These are phyloP conservation scores for Penicillium nucicola DNA, from an alignment of 495 filamentous ascomycete genomes.

Conservation along the genomic window DNA sequence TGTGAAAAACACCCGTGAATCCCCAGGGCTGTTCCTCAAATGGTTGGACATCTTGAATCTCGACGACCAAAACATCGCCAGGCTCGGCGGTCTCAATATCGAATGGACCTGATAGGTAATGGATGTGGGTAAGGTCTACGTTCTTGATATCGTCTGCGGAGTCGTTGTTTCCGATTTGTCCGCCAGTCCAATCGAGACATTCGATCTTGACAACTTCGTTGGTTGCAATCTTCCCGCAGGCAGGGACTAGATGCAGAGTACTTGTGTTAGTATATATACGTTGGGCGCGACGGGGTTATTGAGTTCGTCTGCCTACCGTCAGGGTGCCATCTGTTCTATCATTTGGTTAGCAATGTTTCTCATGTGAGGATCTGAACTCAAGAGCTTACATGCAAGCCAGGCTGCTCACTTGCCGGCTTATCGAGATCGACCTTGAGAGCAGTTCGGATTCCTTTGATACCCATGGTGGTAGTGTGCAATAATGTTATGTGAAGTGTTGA, in stretches of 20 bases:
- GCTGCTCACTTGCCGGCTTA: conserved; percentile 72
- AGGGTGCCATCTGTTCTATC: conserved; percentile 90
- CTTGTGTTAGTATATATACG: neutral
- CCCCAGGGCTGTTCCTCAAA: conserved; percentile 88
- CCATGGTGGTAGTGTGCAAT: conserved; percentile 38
- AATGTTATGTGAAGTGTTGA: no score
- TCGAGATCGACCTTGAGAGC: conserved; percentile 74
- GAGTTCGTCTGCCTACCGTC: conserved; percentile 56
- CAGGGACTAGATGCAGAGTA: conserved; percentile 60
- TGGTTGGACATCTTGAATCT: conserved; percentile 96
- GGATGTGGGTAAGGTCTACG: conserved; percentile 78
- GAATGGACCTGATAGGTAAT: conserved; percentile 90
- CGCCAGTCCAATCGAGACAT: conserved; percentile 86
- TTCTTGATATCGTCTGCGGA: conserved; percentile 83
- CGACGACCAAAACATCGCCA: conserved; percentile 82
- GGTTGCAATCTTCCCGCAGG: conserved; percentile 70
- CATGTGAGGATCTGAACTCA: neutral
- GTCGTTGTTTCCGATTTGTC: conserved; percentile 88
- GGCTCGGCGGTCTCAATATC: conserved; percentile 84
- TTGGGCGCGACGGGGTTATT: neutral
- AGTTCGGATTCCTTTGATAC: conserved; percentile 62
- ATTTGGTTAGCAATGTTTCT: neutral
- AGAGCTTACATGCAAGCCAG: conserved; percentile 67
- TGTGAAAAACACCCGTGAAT: conserved; percentile 82
- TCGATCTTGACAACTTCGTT: conserved; percentile 93